Conservation (phyloP, 495 filamentous ascomycete species). For the Mycothermus thermophilus region DNA sequence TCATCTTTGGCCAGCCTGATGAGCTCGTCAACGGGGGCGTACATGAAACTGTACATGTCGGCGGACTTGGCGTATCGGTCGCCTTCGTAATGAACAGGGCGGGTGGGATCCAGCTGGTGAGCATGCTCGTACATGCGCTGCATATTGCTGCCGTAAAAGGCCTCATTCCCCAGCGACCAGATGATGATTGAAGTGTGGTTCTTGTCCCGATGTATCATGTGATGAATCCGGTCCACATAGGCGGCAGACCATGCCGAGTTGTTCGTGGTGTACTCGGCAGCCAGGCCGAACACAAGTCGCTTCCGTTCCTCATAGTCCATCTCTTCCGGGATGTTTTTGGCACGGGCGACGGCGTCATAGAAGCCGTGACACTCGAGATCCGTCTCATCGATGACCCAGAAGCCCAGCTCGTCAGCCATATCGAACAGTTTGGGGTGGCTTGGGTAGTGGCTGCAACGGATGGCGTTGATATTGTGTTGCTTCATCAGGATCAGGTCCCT, state of each 20-base stretch:
- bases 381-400: conserved; percentile 59
- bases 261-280: conserved; percentile 45
- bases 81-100: conserved; percentile 54
- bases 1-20: conserved; percentile 28
- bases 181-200: conserved; percentile 53
- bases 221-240: conserved; percentile 50
- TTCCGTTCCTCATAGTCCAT: conserved; percentile 42
- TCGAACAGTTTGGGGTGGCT: conserved; percentile 43
- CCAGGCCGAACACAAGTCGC: conserved; percentile 33
- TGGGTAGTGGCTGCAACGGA: conserved; percentile 50
- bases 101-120: conserved; percentile 39
- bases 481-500: conserved; percentile 54
- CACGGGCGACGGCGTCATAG: conserved; percentile 34
- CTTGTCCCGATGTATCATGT: conserved; percentile 52
- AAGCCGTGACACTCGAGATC: conserved; percentile 63
- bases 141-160: conserved; percentile 53
- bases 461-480: conserved; percentile 49
- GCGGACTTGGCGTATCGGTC: conserved; percentile 43
- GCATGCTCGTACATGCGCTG: conserved; percentile 49
- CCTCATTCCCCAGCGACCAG: conserved; percentile 59
- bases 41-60: conserved; percentile 58
- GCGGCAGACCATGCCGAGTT: conserved; percentile 49
- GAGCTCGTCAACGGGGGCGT: conserved; percentile 39
- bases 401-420: conserved; percentile 52
- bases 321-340: conserved; percentile 30